phyloP scores from a whole-genome alignment of 2,329 filamentous ascomycete genomes.

The Laburnicola sp. region DNA sequence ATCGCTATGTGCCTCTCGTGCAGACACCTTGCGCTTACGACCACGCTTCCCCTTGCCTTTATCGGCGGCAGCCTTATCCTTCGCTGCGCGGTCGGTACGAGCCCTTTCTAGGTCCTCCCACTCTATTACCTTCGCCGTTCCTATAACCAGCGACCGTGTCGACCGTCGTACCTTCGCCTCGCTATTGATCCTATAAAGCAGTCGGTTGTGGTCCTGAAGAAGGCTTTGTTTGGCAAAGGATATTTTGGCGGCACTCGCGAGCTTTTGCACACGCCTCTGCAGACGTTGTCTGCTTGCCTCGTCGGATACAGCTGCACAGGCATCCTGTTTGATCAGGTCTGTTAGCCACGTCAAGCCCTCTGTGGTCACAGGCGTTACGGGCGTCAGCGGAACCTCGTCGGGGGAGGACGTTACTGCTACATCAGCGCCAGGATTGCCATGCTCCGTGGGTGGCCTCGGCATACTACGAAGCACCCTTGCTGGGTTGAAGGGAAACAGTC shows the following conservation, averaged over 20 bases:
- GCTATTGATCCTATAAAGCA: conserved; percentile 20
- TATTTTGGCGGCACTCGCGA: conserved; percentile 26
- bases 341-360: conserved; percentile 14
- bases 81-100: too few species aligned
- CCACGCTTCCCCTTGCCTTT: too few species aligned
- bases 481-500: conserved; percentile 31
- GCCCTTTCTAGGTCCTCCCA: too few species aligned
- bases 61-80: too few species aligned
- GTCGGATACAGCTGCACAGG: conserved; percentile 8
- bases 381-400: not conserved
- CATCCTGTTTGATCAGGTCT: conserved; percentile 12
- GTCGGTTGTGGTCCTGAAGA: conserved; percentile 24
- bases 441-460: conserved; percentile 10
- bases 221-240: conserved; percentile 21
- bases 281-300: conserved; percentile 14
- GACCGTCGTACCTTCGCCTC: not conserved
- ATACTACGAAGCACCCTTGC: conserved; percentile 31
- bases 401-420: conserved; percentile 9
- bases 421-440: conserved; percentile 4
- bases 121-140: too few species aligned
- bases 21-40: too few species aligned
- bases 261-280: conserved; percentile 10
- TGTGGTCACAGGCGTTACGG: conserved; percentile 11
- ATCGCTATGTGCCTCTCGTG: too few species aligned
- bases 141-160: too few species aligned